Conservation (phyloP, 1,284 basidiomycete species). For the Trametes polyzona region DNA sequence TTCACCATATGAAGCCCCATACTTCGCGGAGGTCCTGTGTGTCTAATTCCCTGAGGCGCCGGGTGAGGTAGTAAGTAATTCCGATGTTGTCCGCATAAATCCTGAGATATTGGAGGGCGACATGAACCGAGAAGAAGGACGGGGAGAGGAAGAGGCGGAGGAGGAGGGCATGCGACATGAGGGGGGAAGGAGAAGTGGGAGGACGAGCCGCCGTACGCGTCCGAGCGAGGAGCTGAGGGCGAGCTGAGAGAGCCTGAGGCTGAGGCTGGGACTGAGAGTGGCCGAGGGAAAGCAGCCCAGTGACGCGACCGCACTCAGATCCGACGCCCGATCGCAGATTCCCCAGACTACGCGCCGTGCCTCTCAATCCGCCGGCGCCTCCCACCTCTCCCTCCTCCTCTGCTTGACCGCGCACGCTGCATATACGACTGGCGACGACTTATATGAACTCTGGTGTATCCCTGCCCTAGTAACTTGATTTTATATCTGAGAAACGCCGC, state of each 20-base stretch:
- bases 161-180: slow-evolving; percentile 75
- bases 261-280: too few species aligned
- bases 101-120: slow-evolving; percentile 88
- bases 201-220: neutral
- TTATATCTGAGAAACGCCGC: too few species aligned
- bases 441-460: neutral
- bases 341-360: slow-evolving; percentile 7
- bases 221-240: neutral
- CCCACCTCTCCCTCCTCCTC: neutral
- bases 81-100: slow-evolving; percentile 92
- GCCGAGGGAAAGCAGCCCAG: neutral
- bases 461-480: neutral
- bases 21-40: slow-evolving; percentile 88
- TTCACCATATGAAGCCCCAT: slow-evolving; percentile 95
- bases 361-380: neutral
- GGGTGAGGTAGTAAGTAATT: slow-evolving; percentile 94
- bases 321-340: slow-evolving; percentile 10
- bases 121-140: slow-evolving; percentile 89
- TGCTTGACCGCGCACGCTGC: neutral
- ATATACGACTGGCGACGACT: neutral
- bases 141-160: slow-evolving; percentile 89
- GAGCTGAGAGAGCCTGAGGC: neutral
- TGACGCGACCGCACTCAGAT: slow-evolving; percentile 8
- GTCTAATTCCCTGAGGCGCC: slow-evolving; percentile 78
- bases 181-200: slow-evolving; percentile 3